phyloP scores from a whole-genome alignment of 2,329 filamentous ascomycete species.

The Magnaporthiopsis rhizophila region DNA sequence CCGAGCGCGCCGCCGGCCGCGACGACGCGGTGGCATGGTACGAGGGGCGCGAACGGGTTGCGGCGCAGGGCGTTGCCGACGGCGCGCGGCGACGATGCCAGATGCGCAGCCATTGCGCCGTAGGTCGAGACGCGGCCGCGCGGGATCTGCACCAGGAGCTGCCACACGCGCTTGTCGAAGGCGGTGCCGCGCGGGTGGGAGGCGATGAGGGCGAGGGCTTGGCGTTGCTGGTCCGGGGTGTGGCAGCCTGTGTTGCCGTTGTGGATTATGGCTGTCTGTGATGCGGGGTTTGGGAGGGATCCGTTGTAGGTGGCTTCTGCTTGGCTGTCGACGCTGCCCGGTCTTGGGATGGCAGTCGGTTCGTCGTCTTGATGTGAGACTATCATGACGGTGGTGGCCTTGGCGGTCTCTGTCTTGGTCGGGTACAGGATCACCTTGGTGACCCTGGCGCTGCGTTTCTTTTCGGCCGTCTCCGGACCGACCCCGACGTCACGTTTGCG shows the following conservation, averaged over 20 bases:
- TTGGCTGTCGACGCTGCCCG: background rate
- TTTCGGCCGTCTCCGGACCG: background rate
- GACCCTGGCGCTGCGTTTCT: background rate
- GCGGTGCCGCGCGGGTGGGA: slow-evolving; percentile 31
- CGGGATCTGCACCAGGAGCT: slow-evolving; percentile 69
- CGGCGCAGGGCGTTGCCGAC: slow-evolving; percentile 68
- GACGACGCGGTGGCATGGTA: slow-evolving; percentile 76
- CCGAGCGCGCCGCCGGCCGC: slow-evolving; percentile 64
- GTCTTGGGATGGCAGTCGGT: background rate
- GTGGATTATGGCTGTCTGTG: background rate
- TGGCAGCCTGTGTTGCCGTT: background rate
- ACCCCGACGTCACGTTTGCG: background rate
- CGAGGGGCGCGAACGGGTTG: slow-evolving; percentile 76
- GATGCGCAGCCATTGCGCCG: slow-evolving; percentile 57
- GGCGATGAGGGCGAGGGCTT: slow-evolving; percentile 34
- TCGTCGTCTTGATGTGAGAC: background rate
- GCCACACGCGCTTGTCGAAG: slow-evolving; percentile 60
- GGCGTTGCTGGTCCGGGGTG: slow-evolving; percentile 17
- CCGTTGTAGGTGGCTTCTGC: background rate
- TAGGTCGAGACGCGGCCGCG: slow-evolving; percentile 71
- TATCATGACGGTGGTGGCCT: background rate
- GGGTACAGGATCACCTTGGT: background rate
- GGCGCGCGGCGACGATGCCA: slow-evolving; percentile 65
- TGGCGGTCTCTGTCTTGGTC: background rate
- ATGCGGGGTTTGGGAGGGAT: background rate